A percentile compares a stretch with the other conserved stretches of the same genome.
Evolutionary conservation across 495 filamentous ascomycete genomes (phyloP).

Genomic region (Letharia lupina): DNA sequence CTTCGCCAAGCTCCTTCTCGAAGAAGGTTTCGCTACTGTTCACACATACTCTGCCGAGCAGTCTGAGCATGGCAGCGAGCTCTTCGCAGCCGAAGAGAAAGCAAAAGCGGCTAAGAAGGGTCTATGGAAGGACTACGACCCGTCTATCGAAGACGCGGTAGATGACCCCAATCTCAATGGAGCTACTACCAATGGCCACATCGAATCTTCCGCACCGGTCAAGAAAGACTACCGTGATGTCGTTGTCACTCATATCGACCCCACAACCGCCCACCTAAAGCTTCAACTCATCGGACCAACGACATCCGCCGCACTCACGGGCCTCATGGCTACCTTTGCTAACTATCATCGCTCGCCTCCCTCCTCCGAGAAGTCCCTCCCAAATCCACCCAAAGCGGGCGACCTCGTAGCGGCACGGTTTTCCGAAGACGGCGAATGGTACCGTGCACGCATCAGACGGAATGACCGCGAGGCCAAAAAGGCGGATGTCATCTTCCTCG

Average conservation of each 20-base stretch:
- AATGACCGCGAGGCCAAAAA: slow-evolving; percentile 85
- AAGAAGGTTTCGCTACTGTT: slow-evolving; percentile 87
- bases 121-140: slow-evolving; percentile 90
- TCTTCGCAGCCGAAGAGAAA: slow-evolving; percentile 74
- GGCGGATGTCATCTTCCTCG: slow-evolving; percentile 86
- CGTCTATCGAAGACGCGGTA: slow-evolving; percentile 58
- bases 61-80: slow-evolving; percentile 77
- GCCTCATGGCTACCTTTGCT: slow-evolving; percentile 81
- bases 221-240: slow-evolving; percentile 86
- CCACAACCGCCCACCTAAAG: slow-evolving; percentile 62
- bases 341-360: slow-evolving; percentile 68
- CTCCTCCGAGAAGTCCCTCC: slow-evolving; percentile 60
- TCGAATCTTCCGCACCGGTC: slow-evolving; percentile 45
- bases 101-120: slow-evolving; percentile 84
- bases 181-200: slow-evolving; percentile 38
- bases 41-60: slow-evolving; percentile 95
- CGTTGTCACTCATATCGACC: slow-evolving; percentile 80
- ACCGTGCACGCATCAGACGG: slow-evolving; percentile 80
- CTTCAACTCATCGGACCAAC: slow-evolving; percentile 79
- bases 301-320: slow-evolving; percentile 63
- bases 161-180: slow-evolving; percentile 36
- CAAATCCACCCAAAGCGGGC: slow-evolving; percentile 77
- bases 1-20: slow-evolving; percentile 86
- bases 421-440: slow-evolving; percentile 82
- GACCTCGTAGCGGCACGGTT: slow-evolving; percentile 87